Evolutionary conservation across 192 early-diverging fungal genomes (phyloP).

Genomic region (Thoreauomyces humboldtii): DNA sequence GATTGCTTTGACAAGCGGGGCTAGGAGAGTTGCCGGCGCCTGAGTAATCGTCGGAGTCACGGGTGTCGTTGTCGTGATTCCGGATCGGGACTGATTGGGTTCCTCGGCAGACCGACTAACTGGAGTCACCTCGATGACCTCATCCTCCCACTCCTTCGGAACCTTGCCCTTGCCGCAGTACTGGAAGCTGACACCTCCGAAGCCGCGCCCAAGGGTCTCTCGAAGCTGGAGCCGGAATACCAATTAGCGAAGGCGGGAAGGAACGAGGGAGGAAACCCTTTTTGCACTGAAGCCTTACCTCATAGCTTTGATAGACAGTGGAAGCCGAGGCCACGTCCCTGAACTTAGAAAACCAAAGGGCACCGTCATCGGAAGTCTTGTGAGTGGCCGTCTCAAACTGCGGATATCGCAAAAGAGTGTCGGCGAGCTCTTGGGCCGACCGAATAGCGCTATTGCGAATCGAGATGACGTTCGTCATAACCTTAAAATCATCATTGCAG

Average conservation of each 20-base stretch:
- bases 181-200: constrained; percentile 28
- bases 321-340: constrained; percentile 16
- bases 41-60: no score
- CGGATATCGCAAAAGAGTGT: constrained; percentile 2
- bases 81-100: background rate
- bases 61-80: no score
- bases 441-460: constrained; percentile 13
- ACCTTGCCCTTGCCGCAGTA: constrained; percentile 16
- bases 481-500: background rate
- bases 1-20: no score
- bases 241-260: background rate
- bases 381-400: constrained; percentile 15
- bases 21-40: no score
- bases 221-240: constrained; percentile 10
- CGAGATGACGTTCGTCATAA: constrained; percentile 22
- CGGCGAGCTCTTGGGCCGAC: constrained; percentile 3
- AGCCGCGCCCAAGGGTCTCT: constrained; percentile 19
- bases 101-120: background rate
- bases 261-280: background rate
- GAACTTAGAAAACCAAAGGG: constrained; percentile 15
- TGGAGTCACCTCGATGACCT: constrained; percentile 10
- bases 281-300: constrained; percentile 26
- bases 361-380: background rate
- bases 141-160: constrained; percentile 18
- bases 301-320: constrained; percentile 15